Conservation (phyloP, 306 rosid genomes). For the Crataegus laevigata region DNA sequence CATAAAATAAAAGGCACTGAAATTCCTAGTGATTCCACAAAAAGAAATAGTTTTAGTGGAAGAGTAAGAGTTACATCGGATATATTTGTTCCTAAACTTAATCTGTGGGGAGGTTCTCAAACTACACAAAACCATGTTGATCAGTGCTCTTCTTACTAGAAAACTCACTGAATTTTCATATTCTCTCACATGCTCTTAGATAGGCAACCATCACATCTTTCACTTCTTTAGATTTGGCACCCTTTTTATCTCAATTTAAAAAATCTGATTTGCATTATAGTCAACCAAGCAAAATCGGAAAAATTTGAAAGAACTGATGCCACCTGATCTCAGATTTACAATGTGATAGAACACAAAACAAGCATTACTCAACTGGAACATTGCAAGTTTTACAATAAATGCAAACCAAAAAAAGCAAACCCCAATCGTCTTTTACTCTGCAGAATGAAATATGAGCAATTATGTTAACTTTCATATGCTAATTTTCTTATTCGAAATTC, state of each 20-base stretch:
- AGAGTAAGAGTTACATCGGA: background rate
- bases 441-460: background rate
- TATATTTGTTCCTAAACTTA: background rate
- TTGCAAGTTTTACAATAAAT: background rate
- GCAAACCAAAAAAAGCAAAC: background rate
- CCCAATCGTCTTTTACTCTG: background rate
- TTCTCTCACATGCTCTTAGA: no score
- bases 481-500: background rate
- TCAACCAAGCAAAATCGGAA: background rate
- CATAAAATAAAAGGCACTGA: background rate
- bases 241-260: background rate
- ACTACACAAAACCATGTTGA: background rate
- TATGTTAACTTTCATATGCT: background rate
- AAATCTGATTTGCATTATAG: background rate
- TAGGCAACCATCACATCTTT: no score
- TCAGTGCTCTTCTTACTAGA: background rate
- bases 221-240: no score
- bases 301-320: background rate
- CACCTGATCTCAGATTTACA: background rate
- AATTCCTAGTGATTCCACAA: background rate
- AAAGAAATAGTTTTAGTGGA: background rate
- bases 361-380: background rate
- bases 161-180: background rate
- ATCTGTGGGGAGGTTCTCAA: background rate
- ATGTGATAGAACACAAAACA: background rate